Evolutionary conservation across 169 alveolate genomes (phyloP).

Genomic region (Plasmodium ovale): DNA sequence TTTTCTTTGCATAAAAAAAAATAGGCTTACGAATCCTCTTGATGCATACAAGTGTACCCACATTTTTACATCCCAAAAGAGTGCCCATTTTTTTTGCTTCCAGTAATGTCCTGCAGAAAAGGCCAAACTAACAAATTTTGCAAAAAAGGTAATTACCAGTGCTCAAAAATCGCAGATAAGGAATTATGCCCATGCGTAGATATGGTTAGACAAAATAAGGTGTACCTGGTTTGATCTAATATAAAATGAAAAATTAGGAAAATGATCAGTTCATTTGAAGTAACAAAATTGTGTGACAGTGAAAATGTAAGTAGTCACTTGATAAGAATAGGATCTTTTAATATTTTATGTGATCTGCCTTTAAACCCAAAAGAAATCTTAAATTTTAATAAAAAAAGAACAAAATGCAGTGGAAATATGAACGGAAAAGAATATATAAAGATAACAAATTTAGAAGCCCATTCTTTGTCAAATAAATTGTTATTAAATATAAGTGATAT

Average conservation of each 20-base stretch:
- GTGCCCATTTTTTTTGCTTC: no score
- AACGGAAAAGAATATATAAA: conserved; percentile 13
- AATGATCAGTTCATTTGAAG: conserved; percentile 57
- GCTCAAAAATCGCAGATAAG: no score
- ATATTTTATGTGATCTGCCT: conserved; percentile 65
- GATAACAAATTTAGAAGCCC: conserved; percentile 28
- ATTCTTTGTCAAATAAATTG: conserved; percentile 29
- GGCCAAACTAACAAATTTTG: no score
- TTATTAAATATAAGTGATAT: conserved; percentile 42
- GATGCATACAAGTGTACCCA: no score
- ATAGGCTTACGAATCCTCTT: no score
- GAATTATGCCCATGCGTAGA: no score
- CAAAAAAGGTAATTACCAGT: no score
- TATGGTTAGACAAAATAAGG: no score
- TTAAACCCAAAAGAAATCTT: conserved; percentile 35
- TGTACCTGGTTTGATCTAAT: no score
- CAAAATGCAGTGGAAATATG: neutral
- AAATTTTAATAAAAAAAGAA: conserved; percentile 28
- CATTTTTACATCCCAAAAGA: no score
- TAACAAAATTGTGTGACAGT: conserved; percentile 25
- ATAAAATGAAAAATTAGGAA: neutral
- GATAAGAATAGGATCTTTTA: conserved; percentile 55
- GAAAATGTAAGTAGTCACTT: conserved; percentile 64
- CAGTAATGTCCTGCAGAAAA: no score
- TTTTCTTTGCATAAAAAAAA: no score